Percentiles rank a stretch among this genome's conserved stretches.
Conservation (phyloP, 2,329 filamentous ascomycete species). For the Monilinia fructicola region DNA sequence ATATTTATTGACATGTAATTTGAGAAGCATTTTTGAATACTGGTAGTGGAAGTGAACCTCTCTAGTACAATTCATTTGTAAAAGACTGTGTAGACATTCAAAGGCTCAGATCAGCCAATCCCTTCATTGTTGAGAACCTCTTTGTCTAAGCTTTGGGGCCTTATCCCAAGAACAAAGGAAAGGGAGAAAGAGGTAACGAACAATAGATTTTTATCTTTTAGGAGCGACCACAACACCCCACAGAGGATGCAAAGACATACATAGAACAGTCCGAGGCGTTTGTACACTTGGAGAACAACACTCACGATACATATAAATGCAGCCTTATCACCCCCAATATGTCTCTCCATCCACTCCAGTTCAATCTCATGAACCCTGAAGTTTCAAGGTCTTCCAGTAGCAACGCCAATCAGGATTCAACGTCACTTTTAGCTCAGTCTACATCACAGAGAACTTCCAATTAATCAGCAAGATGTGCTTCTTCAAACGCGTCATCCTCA, state of each 20-base stretch:
- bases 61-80: background rate
- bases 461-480: constrained; percentile 17
- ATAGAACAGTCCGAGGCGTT: background rate
- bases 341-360: background rate
- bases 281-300: constrained; percentile 1
- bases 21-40: background rate
- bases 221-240: background rate
- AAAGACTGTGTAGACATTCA: background rate
- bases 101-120: background rate
- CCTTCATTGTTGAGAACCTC: background rate
- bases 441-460: background rate
- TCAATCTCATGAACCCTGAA: background rate
- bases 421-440: background rate
- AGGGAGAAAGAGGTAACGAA: background rate
- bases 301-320: background rate
- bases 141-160: background rate
- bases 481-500: background rate
- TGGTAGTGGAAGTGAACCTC: background rate
- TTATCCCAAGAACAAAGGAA: background rate
- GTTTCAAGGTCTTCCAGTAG: background rate
- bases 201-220: background rate
- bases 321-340: background rate
- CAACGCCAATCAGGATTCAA: constrained; percentile 6
- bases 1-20: background rate
- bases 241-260: background rate